Conservation (phyloP, 192 early-diverging fungal genomes). For the Diversispora epigaea region DNA sequence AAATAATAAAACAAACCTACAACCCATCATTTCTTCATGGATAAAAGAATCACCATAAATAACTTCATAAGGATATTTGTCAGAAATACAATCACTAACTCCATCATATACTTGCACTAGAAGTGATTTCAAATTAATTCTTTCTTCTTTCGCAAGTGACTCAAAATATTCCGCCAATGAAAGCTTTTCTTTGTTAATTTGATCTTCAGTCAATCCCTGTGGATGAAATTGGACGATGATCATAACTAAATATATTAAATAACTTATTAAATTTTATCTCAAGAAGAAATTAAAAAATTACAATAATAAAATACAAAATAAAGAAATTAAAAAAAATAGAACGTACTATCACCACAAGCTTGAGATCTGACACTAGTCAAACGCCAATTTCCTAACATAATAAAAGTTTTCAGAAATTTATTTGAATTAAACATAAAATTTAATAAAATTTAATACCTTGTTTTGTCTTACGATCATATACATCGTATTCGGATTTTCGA, state of each 20-base stretch:
- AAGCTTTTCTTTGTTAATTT: conserved; percentile 40
- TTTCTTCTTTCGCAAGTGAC: conserved; percentile 25
- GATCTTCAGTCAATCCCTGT: conserved; percentile 40
- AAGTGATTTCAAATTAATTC: conserved; percentile 49
- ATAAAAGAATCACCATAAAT: conserved; percentile 56
- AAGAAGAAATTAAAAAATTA: conserved; percentile 13
- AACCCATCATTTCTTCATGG: conserved; percentile 65
- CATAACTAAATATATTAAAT: conserved; percentile 44
- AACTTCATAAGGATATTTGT: conserved; percentile 44
- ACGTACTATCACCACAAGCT: conserved; percentile 57
- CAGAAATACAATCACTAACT: conserved; percentile 57
- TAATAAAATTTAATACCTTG: conserved; percentile 15
- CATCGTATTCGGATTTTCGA: conserved; percentile 35
- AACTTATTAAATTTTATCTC: no score
- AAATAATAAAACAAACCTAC: conserved; percentile 5
- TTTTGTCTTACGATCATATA: conserved; percentile 40
- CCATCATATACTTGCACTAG: conserved; percentile 52
- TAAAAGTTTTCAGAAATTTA: neutral
- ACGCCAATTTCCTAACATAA: conserved; percentile 60
- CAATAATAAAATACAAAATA: neutral
- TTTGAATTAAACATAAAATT: neutral
- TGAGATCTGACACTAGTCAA: conserved; percentile 61
- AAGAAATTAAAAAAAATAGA: neutral
- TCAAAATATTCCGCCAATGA: conserved; percentile 38
- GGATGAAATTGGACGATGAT: conserved; percentile 64